Percentiles rank a stretch among this genome's conserved stretches.
Conservation (phyloP, 306 rosid genomes). For the Malus fusca region DNA sequence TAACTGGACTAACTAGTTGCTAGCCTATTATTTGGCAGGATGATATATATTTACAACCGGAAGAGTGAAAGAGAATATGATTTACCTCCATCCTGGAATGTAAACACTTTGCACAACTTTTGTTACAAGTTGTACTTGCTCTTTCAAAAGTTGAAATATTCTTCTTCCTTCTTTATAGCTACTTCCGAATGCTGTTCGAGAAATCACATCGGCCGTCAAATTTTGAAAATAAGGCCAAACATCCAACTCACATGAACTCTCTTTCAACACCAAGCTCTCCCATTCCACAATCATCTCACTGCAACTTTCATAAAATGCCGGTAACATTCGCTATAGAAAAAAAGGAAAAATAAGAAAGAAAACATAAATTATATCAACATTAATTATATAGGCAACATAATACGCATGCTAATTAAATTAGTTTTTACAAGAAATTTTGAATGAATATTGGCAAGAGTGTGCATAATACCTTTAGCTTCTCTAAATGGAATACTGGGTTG, state of each 20-base stretch:
- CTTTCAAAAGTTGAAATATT: neutral
- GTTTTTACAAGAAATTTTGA: neutral
- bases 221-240: neutral
- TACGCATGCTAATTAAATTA: too few relatives aligned
- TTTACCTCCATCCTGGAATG: neutral
- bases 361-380: neutral
- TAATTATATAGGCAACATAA: neutral
- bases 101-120: neutral
- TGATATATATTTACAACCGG: too few relatives aligned
- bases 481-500: conserved; percentile 36
- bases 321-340: neutral
- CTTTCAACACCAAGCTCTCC: neutral
- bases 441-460: neutral
- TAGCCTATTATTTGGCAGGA: too few relatives aligned
- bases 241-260: neutral
- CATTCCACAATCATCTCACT: neutral
- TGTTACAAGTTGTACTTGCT: neutral
- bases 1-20: too few relatives aligned
- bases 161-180: neutral
- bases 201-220: neutral
- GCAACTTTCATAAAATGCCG: neutral
- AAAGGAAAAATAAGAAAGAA: too few relatives aligned
- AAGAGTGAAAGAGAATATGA: neutral
- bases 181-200: neutral
- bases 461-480: conserved; percentile 42